Base-by-base conservation (phyloP, 805 yeast species). In the Clavispora vitiphila region DNA sequence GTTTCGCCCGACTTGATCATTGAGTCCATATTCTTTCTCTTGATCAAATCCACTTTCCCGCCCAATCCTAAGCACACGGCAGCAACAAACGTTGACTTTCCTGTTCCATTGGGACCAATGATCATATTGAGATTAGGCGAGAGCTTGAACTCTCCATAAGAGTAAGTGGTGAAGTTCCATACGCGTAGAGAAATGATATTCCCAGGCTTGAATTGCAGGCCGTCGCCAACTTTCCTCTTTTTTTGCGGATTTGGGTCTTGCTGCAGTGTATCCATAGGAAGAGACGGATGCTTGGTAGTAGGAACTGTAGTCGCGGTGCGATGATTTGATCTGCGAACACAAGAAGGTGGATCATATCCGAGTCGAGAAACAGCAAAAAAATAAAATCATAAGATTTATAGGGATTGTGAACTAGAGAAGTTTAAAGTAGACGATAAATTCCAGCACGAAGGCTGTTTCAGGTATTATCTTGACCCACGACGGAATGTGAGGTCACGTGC, bases 21-120 rank as follows among this genome's bases (percentile, higher is more conserved):
- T 19, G 81, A 81, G 32, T 74, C 78, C 66, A 77, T 60, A 56
- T 77, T 58, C 69, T 83, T 68, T 76, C 85, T 64, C 4, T 93
- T 95, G 44, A 90, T 75, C 34, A 80, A 66, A 30, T 78, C 86
- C 18, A 86, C 74, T 54, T 76, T 79, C 1, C 97, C 98, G 1
- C 83, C 91, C 14, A 93, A 65, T 0, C 96, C 96, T 25, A 93
- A 69, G 57, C 96, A 91, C 1, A 91, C 78, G 0, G 96, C 98
- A 46, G 96, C 86, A 4, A 93, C 90, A 54, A 93, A 78, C 0
- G 98, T 88, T 29, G 93, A 82, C 56, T 93, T 93, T 6, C 99
- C 99, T 0, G 96, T 78, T 26, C 99, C 99, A 59, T 93, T 93
- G 10, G 97, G 97, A 0, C 97, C 99, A 40, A 93, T 83, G 43